Conservation (phyloP, 768 basidiomycete genomes). For the Russula emetica region DNA sequence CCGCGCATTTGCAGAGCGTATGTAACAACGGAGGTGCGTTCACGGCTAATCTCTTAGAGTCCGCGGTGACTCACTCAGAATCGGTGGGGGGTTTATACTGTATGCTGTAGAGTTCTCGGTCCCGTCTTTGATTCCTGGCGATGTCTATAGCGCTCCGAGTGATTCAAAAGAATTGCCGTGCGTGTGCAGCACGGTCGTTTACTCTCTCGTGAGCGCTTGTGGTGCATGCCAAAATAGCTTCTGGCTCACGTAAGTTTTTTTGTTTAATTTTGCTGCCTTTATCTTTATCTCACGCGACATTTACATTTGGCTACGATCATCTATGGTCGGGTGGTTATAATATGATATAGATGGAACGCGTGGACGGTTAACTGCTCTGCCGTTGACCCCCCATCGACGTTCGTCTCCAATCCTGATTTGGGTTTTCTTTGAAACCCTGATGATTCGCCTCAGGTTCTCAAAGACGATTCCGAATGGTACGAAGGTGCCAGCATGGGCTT, state of each 20-base stretch:
- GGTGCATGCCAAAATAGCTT: constrained; percentile 31
- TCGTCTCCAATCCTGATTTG: neutral
- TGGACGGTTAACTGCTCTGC: constrained; percentile 5
- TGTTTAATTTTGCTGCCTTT: neutral
- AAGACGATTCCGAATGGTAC: constrained; percentile 1
- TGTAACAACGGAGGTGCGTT: constrained; percentile 18
- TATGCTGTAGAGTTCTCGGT: neutral
- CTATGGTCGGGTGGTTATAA: no score
- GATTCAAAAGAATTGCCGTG: constrained; percentile 31
- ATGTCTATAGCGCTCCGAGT: constrained; percentile 12
- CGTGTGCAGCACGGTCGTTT: constrained; percentile 36
- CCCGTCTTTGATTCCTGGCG: neutral
- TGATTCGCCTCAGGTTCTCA: constrained; percentile 4
- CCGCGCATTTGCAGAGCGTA: constrained; percentile 1
- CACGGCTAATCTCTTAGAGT: neutral
- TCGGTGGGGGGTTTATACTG: neutral
- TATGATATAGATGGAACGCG: constrained; percentile 2
- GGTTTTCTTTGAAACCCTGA: neutral
- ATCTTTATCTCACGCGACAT: neutral
- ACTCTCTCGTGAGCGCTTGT: constrained; percentile 37
- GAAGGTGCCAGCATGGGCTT: constrained; percentile 16
- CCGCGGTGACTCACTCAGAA: neutral
- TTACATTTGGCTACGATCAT: neutral
- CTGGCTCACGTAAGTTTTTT: constrained; percentile 26
- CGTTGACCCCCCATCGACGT: constrained; percentile 8